Conservation (phyloP, 495 filamentous ascomycete species). For the Trichoderma erinaceum region DNA sequence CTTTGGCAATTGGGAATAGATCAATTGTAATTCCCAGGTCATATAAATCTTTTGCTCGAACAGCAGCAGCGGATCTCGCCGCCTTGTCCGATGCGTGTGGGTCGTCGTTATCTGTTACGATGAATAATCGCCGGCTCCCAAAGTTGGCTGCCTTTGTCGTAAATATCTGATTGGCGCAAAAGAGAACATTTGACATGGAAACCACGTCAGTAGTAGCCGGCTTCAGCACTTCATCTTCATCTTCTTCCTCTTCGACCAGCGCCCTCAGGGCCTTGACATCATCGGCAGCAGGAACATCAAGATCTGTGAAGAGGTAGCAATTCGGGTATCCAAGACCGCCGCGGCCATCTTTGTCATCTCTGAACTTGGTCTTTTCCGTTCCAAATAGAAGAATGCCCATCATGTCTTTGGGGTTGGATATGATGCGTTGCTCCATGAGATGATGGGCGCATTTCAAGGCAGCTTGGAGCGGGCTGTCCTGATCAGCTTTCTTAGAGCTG, state of each 20-base stretch:
- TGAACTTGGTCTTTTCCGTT: slow-evolving; percentile 79
- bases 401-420: slow-evolving; percentile 94
- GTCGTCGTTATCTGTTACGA: slow-evolving; percentile 92
- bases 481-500: slow-evolving; percentile 64
- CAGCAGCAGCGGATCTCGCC: slow-evolving; percentile 66
- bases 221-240: slow-evolving; percentile 61
- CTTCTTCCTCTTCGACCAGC: slow-evolving; percentile 65
- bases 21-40: slow-evolving; percentile 91
- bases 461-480: slow-evolving; percentile 66
- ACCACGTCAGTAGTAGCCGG: slow-evolving; percentile 59
- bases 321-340: slow-evolving; percentile 70
- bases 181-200: slow-evolving; percentile 84
- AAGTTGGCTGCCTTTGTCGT: slow-evolving; percentile 94
- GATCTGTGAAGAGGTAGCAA: slow-evolving; percentile 85
- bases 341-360: slow-evolving; percentile 55
- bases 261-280: slow-evolving; percentile 76
- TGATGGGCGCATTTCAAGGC: slow-evolving; percentile 92
- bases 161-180: slow-evolving; percentile 94
- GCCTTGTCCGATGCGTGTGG: slow-evolving; percentile 69
- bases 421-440: slow-evolving; percentile 96
- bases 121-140: slow-evolving; percentile 81
- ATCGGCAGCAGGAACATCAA: slow-evolving; percentile 78
- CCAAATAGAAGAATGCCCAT: slow-evolving; percentile 95
- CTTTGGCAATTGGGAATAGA: slow-evolving; percentile 81
- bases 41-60: slow-evolving; percentile 89